Evolutionary conservation across 345 rosid genomes (phyloP), one percentile per base, ranked within the genome.

Genomic region (Orychophragmus violaceus): DNA sequence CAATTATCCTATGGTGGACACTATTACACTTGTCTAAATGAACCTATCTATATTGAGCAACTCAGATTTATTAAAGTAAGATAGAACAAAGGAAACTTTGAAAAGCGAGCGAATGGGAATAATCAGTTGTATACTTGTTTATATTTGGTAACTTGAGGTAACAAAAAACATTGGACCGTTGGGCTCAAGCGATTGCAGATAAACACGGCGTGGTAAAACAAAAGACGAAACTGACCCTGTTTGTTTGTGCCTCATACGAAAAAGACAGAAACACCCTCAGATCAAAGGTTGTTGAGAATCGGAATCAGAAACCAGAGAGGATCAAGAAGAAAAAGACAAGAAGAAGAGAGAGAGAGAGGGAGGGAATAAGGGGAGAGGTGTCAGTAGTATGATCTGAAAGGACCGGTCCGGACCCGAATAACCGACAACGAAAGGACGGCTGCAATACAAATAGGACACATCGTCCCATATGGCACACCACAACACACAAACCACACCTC

Each of bases 351-450:
- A 51, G 33, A 53, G 41, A 53, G 78, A 29, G 63, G 22, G 9
- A 51, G 37, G 55, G 72, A 59, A 64, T 45, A 55, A 63, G 49
- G 42, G 52, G 39, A n/a, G 21, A n/a, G 49, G 57, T 67, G 67
- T 62, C 62, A 58, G 70, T 39, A 25, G 72, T 67, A 18, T 67
- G 77, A 74, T 74, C 62, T 74, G 65, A 59, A n/a, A 66, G 50
- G 68, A 74, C 68, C 57, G 50, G 72, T 45, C 76, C 44, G 52
- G 66, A 65, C 71, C 71, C 17, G 62, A 53, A 53, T 67, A 24
- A 42, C 52, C 69, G 73, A 74, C 77, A 67, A 67, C 5, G 77
- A 74, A 66, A 66, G 72, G 72, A 66, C 77, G 44, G 77, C 72
- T 60, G 63, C 68, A 66, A 59, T 39, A 63, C 48, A 29, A 59